These are phyloP conservation scores for Favolaschia claudopus DNA, from an alignment of 768 basidiomycete species.

Conservation along the genomic window DNA sequence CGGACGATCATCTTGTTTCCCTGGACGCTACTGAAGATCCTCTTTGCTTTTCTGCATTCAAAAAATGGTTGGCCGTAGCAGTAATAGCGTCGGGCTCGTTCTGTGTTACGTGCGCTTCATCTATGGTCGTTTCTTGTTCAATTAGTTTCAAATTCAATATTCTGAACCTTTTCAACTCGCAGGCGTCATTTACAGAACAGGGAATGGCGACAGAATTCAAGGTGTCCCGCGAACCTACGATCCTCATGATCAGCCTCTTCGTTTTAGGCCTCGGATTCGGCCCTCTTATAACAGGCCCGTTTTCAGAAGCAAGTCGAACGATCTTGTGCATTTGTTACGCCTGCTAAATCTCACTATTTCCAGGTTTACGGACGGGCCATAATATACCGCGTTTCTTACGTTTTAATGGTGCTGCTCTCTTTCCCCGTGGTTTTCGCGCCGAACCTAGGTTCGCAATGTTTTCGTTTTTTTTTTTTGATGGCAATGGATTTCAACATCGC, in stretches of 20 bases:
- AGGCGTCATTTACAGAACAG: slow-evolving; percentile 71
- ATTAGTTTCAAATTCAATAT: too few relatives aligned
- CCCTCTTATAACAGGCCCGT: slow-evolving; percentile 56
- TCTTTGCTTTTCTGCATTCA: slow-evolving; percentile 44
- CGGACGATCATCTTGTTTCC: slow-evolving; percentile 32
- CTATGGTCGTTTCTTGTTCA: slow-evolving; percentile 42
- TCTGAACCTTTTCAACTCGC: neutral
- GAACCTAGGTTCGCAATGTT: slow-evolving; percentile 66
- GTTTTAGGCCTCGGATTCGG: slow-evolving; percentile 60
- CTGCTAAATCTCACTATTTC: slow-evolving; percentile 38
- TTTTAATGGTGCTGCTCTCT: slow-evolving; percentile 66
- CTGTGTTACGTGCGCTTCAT: slow-evolving; percentile 64
- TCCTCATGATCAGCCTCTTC: slow-evolving; percentile 63
- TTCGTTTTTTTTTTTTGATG: neutral
- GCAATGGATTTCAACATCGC: neutral
- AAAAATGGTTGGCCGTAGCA: slow-evolving; percentile 58
- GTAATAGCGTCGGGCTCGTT: slow-evolving; percentile 55
- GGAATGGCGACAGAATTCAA: slow-evolving; percentile 60
- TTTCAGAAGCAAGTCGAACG: slow-evolving; percentile 52
- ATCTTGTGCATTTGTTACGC: slow-evolving; percentile 44
- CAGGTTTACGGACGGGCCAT: slow-evolving; percentile 71
- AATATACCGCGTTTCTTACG: slow-evolving; percentile 69
- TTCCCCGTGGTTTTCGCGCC: slow-evolving; percentile 81
- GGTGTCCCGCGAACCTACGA: slow-evolving; percentile 54
- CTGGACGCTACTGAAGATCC: slow-evolving; percentile 53